These are phyloP conservation scores for Zygoascus sp. DNA, from an alignment of 1,139 yeast genomes.

Conservation along the genomic window DNA sequence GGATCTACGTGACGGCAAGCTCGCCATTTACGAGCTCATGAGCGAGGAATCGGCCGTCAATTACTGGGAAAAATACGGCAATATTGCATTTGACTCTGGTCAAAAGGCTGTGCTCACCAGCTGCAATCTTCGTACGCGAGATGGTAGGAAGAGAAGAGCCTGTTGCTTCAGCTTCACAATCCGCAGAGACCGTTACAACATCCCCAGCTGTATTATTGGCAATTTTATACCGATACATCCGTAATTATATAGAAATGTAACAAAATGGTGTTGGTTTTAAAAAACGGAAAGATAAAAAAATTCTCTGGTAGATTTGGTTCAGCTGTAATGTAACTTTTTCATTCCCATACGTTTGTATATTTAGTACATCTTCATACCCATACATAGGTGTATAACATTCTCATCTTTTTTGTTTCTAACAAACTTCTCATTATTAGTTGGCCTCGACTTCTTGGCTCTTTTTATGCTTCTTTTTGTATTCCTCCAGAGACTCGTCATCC, in stretches of 20 bases:
- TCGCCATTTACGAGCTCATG: slow-evolving; percentile 92
- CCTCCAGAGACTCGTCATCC: slow-evolving; percentile 52
- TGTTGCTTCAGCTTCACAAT: slow-evolving; percentile 96
- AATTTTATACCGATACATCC: slow-evolving; percentile 81
- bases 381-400: slow-evolving; percentile 88
- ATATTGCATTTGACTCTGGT: slow-evolving; percentile 92
- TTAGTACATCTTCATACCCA: too few species aligned
- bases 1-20: slow-evolving; percentile 84
- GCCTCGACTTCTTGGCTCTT: slow-evolving; percentile 39
- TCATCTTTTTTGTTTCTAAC: slow-evolving; percentile 94
- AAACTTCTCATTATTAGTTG: slow-evolving; percentile 93
- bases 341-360: too few species aligned
- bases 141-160: slow-evolving; percentile 73
- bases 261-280: slow-evolving; percentile 81
- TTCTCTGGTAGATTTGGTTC: too few species aligned
- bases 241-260: slow-evolving; percentile 25
- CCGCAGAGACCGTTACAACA: slow-evolving; percentile 85
- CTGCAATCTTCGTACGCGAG: slow-evolving; percentile 79
- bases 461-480: slow-evolving; percentile 37
- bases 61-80: slow-evolving; percentile 97
- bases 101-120: slow-evolving; percentile 94
- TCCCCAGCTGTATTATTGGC: slow-evolving; percentile 95
- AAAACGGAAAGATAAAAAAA: slow-evolving; percentile 90
- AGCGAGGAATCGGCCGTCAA: slow-evolving; percentile 97
- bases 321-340: too few species aligned